These are phyloP conservation scores for Trichoderma semiorbis DNA, from an alignment of 2,329 filamentous ascomycete species.

Conservation along the genomic window DNA sequence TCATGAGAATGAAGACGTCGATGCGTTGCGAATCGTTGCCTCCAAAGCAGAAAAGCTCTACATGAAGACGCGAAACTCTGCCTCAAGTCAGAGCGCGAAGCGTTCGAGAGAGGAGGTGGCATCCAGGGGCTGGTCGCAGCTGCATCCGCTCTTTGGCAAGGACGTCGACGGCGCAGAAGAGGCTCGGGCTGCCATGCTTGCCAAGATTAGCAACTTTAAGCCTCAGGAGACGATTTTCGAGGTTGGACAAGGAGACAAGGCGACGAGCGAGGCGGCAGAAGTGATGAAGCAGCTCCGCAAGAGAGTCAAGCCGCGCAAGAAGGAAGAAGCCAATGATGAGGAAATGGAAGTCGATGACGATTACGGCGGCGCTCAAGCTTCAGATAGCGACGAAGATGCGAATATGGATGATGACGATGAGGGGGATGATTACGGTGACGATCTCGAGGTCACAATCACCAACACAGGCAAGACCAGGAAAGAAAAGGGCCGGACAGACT, in stretches of 20 bases:
- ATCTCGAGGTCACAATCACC: constrained; percentile 68
- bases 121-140: constrained; percentile 65
- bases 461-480: constrained; percentile 48
- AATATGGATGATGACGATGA: constrained; percentile 41
- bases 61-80: constrained; percentile 81
- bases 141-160: constrained; percentile 78
- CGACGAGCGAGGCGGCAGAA: constrained; percentile 61
- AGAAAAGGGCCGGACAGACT: constrained; percentile 58
- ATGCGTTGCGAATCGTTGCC: constrained; percentile 67
- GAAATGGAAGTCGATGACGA: constrained; percentile 34
- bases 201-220: constrained; percentile 81
- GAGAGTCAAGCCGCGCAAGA: constrained; percentile 60
- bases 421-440: constrained; percentile 60
- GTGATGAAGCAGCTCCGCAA: constrained; percentile 70
- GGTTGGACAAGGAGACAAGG: constrained; percentile 70
- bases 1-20: constrained; percentile 70
- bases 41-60: constrained; percentile 92
- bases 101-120: constrained; percentile 74
- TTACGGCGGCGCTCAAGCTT: constrained; percentile 26
- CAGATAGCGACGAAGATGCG: constrained; percentile 21
- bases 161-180: constrained; percentile 63
- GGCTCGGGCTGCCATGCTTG: constrained; percentile 80
- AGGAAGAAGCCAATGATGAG: constrained; percentile 37
- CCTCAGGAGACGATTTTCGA: constrained; percentile 97
- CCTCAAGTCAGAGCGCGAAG: constrained; percentile 86